Evolutionary conservation across 2,329 filamentous ascomycete genomes (phyloP), one percentile per base, ranked within the genome.

Genomic region (Fulvia fulva): DNA sequence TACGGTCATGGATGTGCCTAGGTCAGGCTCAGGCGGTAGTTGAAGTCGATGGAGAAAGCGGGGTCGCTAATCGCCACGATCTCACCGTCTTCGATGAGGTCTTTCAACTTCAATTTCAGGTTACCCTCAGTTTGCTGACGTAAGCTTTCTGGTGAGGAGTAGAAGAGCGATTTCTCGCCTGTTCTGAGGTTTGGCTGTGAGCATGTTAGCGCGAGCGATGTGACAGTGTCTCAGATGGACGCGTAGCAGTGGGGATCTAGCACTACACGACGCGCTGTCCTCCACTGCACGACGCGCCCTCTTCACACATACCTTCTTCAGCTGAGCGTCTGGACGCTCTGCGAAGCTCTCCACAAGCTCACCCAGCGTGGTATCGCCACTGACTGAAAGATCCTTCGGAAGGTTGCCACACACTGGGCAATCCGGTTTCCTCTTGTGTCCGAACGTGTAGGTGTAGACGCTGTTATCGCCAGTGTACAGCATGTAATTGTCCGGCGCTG

Each of bases 401-500:
- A 90, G 77, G 54, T 90, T 89, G 19, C 93, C 92, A 70, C 94
- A 99, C 6, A 97, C 94, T 2, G 94, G 91, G 65, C 94, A 99
- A 74, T 97, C 94, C 16, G 88, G 83, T 74, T 97, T 97, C 78
- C 89, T 90, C 76, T 97, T 88, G 69, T 96, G 91, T 69, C 91
- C 87, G 73, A 97, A 99, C 0, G 94, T 99, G 75, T 96, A 97
- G 0, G 94, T 99, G 78, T 99, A 99, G 65, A 99, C 88, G 65
- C 89, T 84, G 70, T 96, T 93, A 70, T 97, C 92, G 49, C 95
- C 94, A 12, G 91, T 96, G 75, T 99, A 99, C 90, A 97, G 96
- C 92, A 97, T 97, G 77, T 99, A 99, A 73, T 96, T 81, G 63
- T 79, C 76, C 7, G 71, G 96, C 6, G 60, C 64, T 9, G 64